Conservation (phyloP, 2,329 filamentous ascomycete genomes). For the Colletotrichum noveboracense region DNA sequence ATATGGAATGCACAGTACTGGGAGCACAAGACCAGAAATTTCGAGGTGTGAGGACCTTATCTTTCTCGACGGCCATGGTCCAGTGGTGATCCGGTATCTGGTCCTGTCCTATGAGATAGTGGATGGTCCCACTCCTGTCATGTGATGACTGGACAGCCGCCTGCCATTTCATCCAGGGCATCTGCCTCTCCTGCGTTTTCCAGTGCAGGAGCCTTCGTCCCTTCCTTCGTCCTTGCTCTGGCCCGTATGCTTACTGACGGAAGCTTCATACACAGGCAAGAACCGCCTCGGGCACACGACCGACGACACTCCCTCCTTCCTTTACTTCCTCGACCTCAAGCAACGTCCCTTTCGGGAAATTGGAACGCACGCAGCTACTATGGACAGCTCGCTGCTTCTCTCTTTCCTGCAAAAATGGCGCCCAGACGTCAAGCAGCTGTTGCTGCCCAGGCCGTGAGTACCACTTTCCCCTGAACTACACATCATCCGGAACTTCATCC, state of each 20-base stretch:
- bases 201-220: background rate
- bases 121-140: background rate
- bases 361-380: constrained; percentile 9
- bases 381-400: constrained; percentile 7
- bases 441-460: constrained; percentile 16
- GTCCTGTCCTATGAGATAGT: background rate
- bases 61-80: background rate
- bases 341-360: background rate
- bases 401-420: constrained; percentile 9
- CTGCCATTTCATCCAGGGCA: background rate
- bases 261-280: background rate
- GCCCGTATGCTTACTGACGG: background rate
- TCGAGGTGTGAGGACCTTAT: background rate
- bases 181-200: background rate
- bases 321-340: background rate
- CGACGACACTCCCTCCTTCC: background rate
- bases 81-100: background rate
- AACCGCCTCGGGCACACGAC: background rate
- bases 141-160: background rate
- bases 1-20: background rate
- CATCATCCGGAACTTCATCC: background rate
- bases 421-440: constrained; percentile 14
- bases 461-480: background rate
- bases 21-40: background rate
- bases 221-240: background rate